Base-by-base conservation (phyloP, 768 basidiomycete species). In the Russula ochroleuca region DNA sequence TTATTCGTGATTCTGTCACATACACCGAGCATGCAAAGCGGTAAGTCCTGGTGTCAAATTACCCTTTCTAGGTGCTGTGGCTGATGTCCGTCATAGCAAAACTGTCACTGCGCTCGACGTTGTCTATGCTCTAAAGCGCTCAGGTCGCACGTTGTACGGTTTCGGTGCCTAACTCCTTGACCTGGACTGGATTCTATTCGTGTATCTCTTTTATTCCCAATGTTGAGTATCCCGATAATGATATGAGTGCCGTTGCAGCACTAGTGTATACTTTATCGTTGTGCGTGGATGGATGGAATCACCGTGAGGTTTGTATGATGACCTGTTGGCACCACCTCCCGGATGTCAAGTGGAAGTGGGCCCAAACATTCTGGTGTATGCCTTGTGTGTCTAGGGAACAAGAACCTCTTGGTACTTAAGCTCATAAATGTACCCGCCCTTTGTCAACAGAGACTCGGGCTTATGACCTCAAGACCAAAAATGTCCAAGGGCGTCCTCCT, bases 21-120 rank as follows among this genome's bases (percentile, higher is more conserved):
- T 85, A 86, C 80, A 85, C 84, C 62, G 85, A 86, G 74, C 85
- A 86, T 78, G 84, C 85, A 62, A 86, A 86, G 75, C 77, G 92
- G 75, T 68, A 23, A 40, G 65, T 28, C 41, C 28, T 25, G 10
- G 15, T 48, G n/a, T 43, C 1, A 21, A 25, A 1, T 53, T 31
- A 25, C 9, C 33, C 19, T 51, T 35, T 9, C 35, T 17, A 52
- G 23, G 35, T 19, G 28, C 28, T 28, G 8, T 52, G 19, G 14
- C 83, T 68, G 82, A 86, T 73, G 80, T 83, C 77, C 80, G 81
- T 66, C 82, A 82, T 75, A 75, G 81, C 56, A 75, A 77, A 69
- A 77, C 76, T 10, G 77, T 78, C 52, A 78, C 77, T n/a, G 77
- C 77, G 0, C 75, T 78, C 40, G 84, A 85, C 68, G 84, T 78